Percentiles rank a stretch among this genome's conserved stretches.
These are phyloP conservation scores for Pezicula radicicola DNA, from an alignment of 2,329 filamentous ascomycete species.

Conservation along the genomic window DNA sequence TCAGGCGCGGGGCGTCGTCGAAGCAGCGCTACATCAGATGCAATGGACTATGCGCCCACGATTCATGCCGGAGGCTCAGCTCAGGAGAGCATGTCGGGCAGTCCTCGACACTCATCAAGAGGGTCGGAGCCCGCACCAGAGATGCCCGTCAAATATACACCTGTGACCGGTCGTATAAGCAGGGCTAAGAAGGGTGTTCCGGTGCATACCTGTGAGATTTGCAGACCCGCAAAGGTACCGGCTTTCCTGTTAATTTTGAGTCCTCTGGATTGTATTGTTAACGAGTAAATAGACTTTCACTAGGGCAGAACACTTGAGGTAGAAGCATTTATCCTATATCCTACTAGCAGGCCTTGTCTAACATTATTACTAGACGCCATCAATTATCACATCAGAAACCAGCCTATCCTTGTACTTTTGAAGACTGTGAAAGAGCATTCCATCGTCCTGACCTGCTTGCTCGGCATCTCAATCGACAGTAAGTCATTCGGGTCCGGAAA, in stretches of 20 bases:
- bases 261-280: slow-evolving; percentile 6
- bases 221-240: slow-evolving; percentile 25
- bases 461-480: slow-evolving; percentile 54
- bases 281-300: slow-evolving; percentile 51
- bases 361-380: slow-evolving; percentile 47
- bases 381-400: slow-evolving; percentile 57
- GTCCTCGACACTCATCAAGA: slow-evolving; percentile 21
- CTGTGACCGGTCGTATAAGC: slow-evolving; percentile 30
- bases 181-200: slow-evolving; percentile 31
- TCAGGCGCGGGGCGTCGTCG: slow-evolving; percentile 16
- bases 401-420: slow-evolving; percentile 46
- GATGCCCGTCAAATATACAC: slow-evolving; percentile 30
- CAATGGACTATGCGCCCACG: slow-evolving; percentile 20
- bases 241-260: neutral
- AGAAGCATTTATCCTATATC: slow-evolving; percentile 11
- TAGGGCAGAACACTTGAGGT: slow-evolving; percentile 61
- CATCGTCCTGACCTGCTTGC: slow-evolving; percentile 56
- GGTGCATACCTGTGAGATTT: slow-evolving; percentile 30
- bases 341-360: slow-evolving; percentile 3
- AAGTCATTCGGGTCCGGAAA: slow-evolving; percentile 19
- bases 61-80: slow-evolving; percentile 19
- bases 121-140: slow-evolving; percentile 20
- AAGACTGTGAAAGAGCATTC: slow-evolving; percentile 55
- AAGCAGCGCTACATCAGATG: slow-evolving; percentile 20
- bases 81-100: slow-evolving; percentile 19